Evolutionary conservation across 768 basidiomycete species (phyloP), one percentile per base, ranked within the genome.

Genomic region (Paxillus involutus): DNA sequence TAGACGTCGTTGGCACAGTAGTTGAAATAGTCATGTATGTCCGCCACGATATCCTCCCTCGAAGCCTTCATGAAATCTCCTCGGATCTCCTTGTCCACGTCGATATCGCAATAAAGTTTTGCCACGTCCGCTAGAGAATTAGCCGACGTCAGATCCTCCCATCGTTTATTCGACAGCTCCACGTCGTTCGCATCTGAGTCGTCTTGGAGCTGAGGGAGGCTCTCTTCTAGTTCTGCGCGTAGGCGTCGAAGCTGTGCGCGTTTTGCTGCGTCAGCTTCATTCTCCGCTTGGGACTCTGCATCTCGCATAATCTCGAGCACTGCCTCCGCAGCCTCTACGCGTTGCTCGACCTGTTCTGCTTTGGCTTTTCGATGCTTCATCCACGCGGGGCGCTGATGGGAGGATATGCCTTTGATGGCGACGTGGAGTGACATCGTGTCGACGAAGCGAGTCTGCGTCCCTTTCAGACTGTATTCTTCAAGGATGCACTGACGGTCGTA

Each of bases 351-450:
- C 55, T 78, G 80, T 37, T 72, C 72, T 45, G 78, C 77, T 65
- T 88, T 86, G 40, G 77, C 73, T 67, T 95, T 96, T 49, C 85
- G 80, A 63, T 93, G 83, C 64, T 87, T 86, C 75, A 85, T 84
- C 96, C 96, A 99, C 2, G 87, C 89, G 1, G 94, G 93, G 2
- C 95, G 85, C 67, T 98, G 97, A 60, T 93, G 89, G 0, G 92
- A 93, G 1, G 94, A 95, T 51, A 98, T 94, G 7, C 97, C 95
- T 56, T 88, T 89, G 10, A 94, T 88, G 9, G 97, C 93, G 47
- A 94, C 88, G 66, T 99, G 96, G 6, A 99, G 77, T 1, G 94
- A 84, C 84, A 99, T 92, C 0, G 96, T 99, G 68, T 98, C 96
- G 46, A 98, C 70, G 66, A 90, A 99, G 6, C 95, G 84, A 33